Base-by-base conservation (phyloP, 1,284 basidiomycete genomes). In the Ganoderma leucocontextum region DNA sequence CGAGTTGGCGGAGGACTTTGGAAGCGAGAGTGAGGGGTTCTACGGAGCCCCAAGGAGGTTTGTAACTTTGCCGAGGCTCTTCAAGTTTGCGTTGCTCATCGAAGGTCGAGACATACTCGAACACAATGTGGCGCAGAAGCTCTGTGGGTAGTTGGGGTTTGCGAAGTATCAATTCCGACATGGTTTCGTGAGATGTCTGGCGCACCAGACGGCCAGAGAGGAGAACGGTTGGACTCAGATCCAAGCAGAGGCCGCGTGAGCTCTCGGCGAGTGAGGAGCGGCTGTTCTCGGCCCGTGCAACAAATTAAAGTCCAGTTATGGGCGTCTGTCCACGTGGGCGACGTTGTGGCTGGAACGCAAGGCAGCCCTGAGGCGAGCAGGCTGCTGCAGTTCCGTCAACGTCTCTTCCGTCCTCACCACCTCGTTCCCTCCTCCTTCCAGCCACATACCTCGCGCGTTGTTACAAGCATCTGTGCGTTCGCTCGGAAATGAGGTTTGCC, bases 401-500 rank as follows among this genome's bases (percentile, higher is more conserved):
- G 44, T 25, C 42, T 38, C 59, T 55, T 29, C 39, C 59, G 35
- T 22, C 55, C 35, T 58, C 17, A 38, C 44, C 36, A 53, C 61
- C 9, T 62, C 35, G 38, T 41, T 17, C 29, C n/a, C n/a, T 33
- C 55, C 53, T 35, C 12, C 44, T 47, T 57, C 15, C 29, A n/a
- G 17, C 55, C 55, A 33, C 35, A 7, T 38, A n/a, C 6, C 9
- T 39, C 9, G 10, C n/a, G 58, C n/a, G n/a, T 25, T 29, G 7
- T 39, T 60, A 5, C 52, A 2, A 6, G 22, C 5, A 39, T 22
- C 39, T 39, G n/a, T 17, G 38, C 36, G 19, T 41, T 17, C 55
- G n/a, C 55, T 19, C 19, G 35, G 64, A 7, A 38, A 91, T 91
- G 90, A 83, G 88, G 38, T 91, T 89, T 76, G 83, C 87, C 75